Evolutionary conservation across 495 filamentous ascomycete species (phyloP).

Genomic region (Penicillium antarcticum): DNA sequence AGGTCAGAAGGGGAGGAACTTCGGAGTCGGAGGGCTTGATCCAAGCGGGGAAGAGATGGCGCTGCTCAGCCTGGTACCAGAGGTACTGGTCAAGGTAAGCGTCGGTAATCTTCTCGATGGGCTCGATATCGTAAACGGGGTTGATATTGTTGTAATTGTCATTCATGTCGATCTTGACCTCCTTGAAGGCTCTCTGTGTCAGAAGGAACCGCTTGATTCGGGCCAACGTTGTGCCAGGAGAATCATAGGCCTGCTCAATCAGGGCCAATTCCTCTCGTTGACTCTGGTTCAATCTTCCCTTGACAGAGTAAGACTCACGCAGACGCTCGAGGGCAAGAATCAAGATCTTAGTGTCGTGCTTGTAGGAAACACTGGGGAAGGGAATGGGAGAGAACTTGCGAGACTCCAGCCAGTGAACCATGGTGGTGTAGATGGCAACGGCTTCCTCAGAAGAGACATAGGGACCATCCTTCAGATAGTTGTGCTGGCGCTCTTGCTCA

Average conservation of each 20-base stretch:
- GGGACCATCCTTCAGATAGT: constrained; percentile 98
- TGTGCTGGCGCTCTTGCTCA: constrained; percentile 97
- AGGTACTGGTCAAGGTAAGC: constrained; percentile 98
- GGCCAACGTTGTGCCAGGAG: constrained; percentile 91
- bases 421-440: constrained; percentile 97
- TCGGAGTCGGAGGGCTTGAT: constrained; percentile 99
- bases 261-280: constrained; percentile 96
- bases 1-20: constrained; percentile 92
- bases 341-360: constrained; percentile 98
- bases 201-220: constrained; percentile 97
- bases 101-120: constrained; percentile 99
- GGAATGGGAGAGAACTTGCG: constrained; percentile 98
- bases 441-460: constrained; percentile 98
- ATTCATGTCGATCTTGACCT: constrained; percentile 99
- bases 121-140: constrained; percentile 98
- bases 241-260: constrained; percentile 98
- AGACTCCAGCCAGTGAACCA: constrained; percentile 98
- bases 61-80: constrained; percentile 98
- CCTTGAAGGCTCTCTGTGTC: constrained; percentile 97
- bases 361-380: constrained; percentile 98
- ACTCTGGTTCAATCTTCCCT: constrained; percentile 94
- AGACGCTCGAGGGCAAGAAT: constrained; percentile 94
- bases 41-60: constrained; percentile 97
- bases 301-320: constrained; percentile 96
- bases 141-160: constrained; percentile 99